phyloP scores from a whole-genome alignment of 805 yeast species.

The Candida maltosa region DNA sequence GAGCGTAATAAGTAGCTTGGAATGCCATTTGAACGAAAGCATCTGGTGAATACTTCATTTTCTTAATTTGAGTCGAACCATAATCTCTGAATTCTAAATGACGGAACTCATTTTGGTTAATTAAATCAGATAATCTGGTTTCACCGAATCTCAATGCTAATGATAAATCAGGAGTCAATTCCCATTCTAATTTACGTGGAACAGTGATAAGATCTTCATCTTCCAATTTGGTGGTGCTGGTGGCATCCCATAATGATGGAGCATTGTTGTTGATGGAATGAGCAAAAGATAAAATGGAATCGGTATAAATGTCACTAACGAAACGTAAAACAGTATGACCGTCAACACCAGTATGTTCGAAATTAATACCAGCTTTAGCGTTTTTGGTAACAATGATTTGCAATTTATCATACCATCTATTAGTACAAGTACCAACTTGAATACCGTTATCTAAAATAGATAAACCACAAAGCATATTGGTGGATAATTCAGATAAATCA shows the following conservation, averaged over 20 bases:
- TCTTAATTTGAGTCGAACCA: constrained; percentile 77
- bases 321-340: constrained; percentile 90
- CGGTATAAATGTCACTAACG: constrained; percentile 89
- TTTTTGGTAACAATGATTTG: constrained; percentile 84
- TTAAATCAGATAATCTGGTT: constrained; percentile 81
- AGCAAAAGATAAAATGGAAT: constrained; percentile 84
- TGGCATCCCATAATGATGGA: constrained; percentile 60
- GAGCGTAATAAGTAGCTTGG: constrained; percentile 88
- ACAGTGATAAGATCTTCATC: constrained; percentile 46
- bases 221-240: constrained; percentile 24
- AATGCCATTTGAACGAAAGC: constrained; percentile 93
- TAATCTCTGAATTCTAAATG: constrained; percentile 69
- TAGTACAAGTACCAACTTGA: constrained; percentile 91
- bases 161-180: constrained; percentile 69
- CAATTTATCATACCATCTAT: constrained; percentile 91
- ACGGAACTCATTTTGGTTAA: constrained; percentile 84
- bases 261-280: constrained; percentile 72
- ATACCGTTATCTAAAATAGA: constrained; percentile 77
- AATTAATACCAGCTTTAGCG: constrained; percentile 90
- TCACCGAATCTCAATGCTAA: constrained; percentile 86
- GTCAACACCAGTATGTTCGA: constrained; percentile 93
- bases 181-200: constrained; percentile 90
- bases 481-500: constrained; percentile 62
- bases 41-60: constrained; percentile 87
- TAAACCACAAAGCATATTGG: constrained; percentile 86